Base-by-base conservation (phyloP, 164 flowering plant species). In the Macadamia integrifolia region DNA sequence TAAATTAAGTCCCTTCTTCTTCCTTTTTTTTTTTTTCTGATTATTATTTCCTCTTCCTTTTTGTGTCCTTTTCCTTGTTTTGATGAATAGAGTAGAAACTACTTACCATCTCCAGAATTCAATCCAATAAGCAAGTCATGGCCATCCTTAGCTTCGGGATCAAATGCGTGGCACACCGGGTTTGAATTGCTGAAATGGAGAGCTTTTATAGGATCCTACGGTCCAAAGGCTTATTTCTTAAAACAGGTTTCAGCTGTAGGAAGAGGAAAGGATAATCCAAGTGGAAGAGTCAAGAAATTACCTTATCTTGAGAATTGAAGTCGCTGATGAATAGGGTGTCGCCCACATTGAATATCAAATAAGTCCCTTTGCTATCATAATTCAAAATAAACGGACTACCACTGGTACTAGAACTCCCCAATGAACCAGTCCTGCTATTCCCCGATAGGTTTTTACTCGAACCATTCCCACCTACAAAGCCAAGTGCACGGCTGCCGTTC, bases 41-140 rank as follows among this genome's bases (percentile, higher is more conserved):
- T 23, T 10, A 49, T 49, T 49, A 35, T 35, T 35, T 35, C 40
- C 3, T 35, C 40, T 35, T 35, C 40, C 40, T 35, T 35, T 35
- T 35, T 35, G 40, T 35, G 3, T 0, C 40, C 40, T 35, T 35
- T 35, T 35, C 40, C 40, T 35, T 35, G 40, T 49, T 10, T 14
- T 49, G 15, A 49, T 14, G 14, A 49, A 49, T 6, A 42, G n/a
- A 12, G 18, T 14, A 29, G 48, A 73, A 52, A 61, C 14, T 9
- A 60, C 3, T 78, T 86, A 94, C 99, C 97, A 88, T 94, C 99
- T 65, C 99, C 99, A 60, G 97, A 84, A 68, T 63, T 76, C 80
- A 92, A 80, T 30, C 97, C 99, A 80, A 94, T 82, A 64, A 94
- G 84, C 77, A 94, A 83, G 79, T 94, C 99, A 75, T 94, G 99